Conservation (phyloP, 805 yeast genomes). For the Ogataea angusta region DNA sequence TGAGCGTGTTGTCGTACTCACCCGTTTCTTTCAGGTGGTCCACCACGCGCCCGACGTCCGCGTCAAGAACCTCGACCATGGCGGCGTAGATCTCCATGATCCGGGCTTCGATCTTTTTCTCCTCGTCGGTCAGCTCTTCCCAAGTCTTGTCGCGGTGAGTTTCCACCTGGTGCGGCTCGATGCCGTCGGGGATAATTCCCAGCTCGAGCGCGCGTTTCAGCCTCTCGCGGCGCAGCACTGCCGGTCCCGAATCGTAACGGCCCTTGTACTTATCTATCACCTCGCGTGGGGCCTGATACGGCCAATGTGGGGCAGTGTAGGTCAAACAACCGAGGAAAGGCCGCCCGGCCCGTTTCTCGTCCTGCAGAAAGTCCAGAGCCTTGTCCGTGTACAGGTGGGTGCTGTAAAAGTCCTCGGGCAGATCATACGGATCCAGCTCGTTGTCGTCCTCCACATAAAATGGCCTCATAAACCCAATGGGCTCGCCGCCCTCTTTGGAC, state of each 20-base stretch:
- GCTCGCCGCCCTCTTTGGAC: conserved; percentile 25
- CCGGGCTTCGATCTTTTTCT: conserved; percentile 37
- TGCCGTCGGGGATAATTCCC: conserved; percentile 46
- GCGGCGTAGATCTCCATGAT: conserved; percentile 62
- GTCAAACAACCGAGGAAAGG: conserved; percentile 56
- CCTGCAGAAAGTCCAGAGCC: conserved; percentile 36
- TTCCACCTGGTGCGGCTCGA: conserved; percentile 42
- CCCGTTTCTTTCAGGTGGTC: conserved; percentile 39
- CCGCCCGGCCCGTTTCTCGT: conserved; percentile 35
- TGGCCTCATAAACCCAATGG: conserved; percentile 36
- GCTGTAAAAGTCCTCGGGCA: conserved; percentile 48
- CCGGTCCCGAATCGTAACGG: conserved; percentile 47
- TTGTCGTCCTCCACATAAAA: conserved; percentile 40
- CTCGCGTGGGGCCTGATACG: conserved; percentile 55
- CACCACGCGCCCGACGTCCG: conserved; percentile 48
- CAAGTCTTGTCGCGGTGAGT: conserved; percentile 43
- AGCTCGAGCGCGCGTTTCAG: conserved; percentile 38
- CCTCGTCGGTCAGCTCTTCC: conserved; percentile 39
- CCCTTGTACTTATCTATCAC: conserved; percentile 47
- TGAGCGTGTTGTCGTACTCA: conserved; percentile 51
- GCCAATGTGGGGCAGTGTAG: conserved; percentile 68
- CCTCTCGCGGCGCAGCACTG: conserved; percentile 38
- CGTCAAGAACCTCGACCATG: conserved; percentile 56
- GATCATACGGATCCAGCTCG: conserved; percentile 33
- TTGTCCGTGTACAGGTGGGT: conserved; percentile 44